A percentile compares a stretch with the other conserved stretches of the same genome.
phyloP scores from a whole-genome alignment of 75 land plant species.

The Gnetum montanum region DNA sequence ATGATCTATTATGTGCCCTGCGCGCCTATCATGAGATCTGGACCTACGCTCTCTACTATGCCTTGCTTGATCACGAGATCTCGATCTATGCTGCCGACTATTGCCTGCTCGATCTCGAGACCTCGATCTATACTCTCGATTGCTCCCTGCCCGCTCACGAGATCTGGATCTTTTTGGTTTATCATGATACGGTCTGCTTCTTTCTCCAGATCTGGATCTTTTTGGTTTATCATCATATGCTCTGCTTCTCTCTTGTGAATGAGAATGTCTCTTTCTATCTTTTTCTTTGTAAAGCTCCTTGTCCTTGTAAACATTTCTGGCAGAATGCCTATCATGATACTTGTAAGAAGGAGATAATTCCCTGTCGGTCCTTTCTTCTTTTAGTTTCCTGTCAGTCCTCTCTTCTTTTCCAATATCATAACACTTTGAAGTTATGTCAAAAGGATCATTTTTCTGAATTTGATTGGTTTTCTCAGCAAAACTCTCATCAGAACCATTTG shows the following conservation, averaged over 20 bases:
- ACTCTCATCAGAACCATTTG: slow-evolving; percentile 2
- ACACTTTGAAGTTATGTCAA: no score
- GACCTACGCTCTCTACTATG: slow-evolving; percentile 5
- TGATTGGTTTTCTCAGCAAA: background rate
- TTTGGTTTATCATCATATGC: background rate
- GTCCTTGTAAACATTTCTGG: background rate
- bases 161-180: slow-evolving; percentile 10
- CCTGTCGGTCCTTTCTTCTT: slow-evolving; percentile 3
- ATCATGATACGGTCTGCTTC: background rate
- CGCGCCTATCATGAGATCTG: background rate
- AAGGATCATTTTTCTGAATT: background rate
- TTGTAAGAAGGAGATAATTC: slow-evolving; percentile 1
- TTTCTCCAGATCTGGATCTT: slow-evolving; percentile 9
- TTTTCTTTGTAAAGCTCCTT: slow-evolving; percentile 2
- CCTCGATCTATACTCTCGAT: no score
- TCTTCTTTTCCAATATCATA: background rate
- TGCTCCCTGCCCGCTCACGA: slow-evolving; percentile 9
- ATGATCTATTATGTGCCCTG: no score
- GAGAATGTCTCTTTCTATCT: slow-evolving; percentile 1
- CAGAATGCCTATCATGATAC: slow-evolving; percentile 1
- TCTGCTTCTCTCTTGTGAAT: background rate
- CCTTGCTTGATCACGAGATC: slow-evolving; percentile 8
- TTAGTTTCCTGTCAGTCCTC: background rate
- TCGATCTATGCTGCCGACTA: slow-evolving; percentile 11
- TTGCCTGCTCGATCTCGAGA: slow-evolving; percentile 10